Base-by-base conservation (phyloP, 306 rosid genomes). In the Casuarina glauca region DNA sequence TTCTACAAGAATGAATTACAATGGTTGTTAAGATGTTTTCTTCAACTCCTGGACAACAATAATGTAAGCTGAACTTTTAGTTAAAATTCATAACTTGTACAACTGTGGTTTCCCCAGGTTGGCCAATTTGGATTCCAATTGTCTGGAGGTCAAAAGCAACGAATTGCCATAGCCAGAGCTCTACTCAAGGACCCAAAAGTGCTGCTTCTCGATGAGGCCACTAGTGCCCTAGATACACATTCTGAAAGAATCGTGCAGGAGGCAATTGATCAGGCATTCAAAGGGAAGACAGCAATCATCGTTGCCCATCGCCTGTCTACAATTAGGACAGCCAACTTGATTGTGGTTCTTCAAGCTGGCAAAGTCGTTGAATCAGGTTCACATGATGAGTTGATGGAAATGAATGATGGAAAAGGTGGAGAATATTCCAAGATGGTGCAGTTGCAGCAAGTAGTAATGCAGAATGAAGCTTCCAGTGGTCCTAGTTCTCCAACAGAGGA, bases 111-210 rank as follows among this genome's bases (percentile, higher is more conserved):
- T 82, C 75, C 20, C 72, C 69, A 92, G 93, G 98, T 91, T 72
- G 97, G 96, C 6, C 97, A 92, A 82, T 90, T 92, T 74, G 94
- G 98, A 51, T 82, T 89, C 61, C 94, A 88, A 54, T 73, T 94
- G 82, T 94, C 96, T 48, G 97, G 98, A 2, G 98, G 98, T 68
- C 97, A 94, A 86, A 92, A 92, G 90, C 97, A 94, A 76, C 85
- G 96, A 32, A 90, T 94, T 42, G 95, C 93, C 39, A 92, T 90
- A 71, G 98, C 97, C 2, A 84, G 97, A 86, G 97, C 98, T 69
- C 87, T 92, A 20, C 86, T 92, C 3, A 83, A 92, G 82, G 94
- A 92, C 73, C 98, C 97, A 43, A 92, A 86, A 86, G 81, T 94
- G 42, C 84, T 94, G 44, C 88, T 94, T 45, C 97, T 94, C 39